Evolutionary conservation across 768 basidiomycete species (phyloP).

Genomic region (Suillus placidus): DNA sequence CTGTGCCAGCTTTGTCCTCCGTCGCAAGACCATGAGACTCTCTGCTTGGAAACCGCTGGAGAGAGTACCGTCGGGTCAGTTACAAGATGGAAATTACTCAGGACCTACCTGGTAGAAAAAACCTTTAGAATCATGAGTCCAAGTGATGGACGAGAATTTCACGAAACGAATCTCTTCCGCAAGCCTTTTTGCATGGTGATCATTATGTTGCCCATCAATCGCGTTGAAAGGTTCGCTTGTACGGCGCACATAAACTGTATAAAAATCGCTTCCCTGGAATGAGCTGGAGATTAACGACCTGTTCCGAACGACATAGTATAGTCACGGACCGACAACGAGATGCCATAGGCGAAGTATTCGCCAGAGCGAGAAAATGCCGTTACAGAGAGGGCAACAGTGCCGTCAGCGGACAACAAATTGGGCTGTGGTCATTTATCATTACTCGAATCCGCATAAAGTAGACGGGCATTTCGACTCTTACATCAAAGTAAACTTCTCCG

Average conservation of each 20-base stretch:
- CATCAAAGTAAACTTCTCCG: constrained; percentile 82
- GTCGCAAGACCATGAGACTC: constrained; percentile 46
- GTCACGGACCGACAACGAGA: constrained; percentile 64
- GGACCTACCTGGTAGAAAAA: constrained; percentile 75
- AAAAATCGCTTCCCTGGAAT: constrained; percentile 71
- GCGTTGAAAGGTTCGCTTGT: constrained; percentile 59
- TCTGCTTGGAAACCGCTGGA: constrained; percentile 59
- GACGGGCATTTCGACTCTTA: constrained; percentile 32
- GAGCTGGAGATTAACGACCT: constrained; percentile 1
- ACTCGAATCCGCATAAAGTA: neutral
- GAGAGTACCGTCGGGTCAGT: neutral
- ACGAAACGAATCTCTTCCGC: constrained; percentile 72
- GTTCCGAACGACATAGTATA: constrained; percentile 3
- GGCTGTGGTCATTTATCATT: constrained; percentile 42
- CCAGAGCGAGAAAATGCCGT: constrained; percentile 67
- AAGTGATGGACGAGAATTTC: constrained; percentile 73
- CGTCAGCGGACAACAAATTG: constrained; percentile 72
- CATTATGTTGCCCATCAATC: constrained; percentile 38
- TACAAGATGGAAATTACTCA: constrained; percentile 1
- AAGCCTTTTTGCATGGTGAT: constrained; percentile 55
- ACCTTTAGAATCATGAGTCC: constrained; percentile 79
- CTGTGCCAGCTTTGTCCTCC: constrained; percentile 57
- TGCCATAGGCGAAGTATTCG: constrained; percentile 75
- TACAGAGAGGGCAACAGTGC: constrained; percentile 63
- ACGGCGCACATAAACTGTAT: constrained; percentile 66